These are phyloP conservation scores for Eutrema yunnanense DNA, from an alignment of 345 rosid species.

Conservation along the genomic window DNA sequence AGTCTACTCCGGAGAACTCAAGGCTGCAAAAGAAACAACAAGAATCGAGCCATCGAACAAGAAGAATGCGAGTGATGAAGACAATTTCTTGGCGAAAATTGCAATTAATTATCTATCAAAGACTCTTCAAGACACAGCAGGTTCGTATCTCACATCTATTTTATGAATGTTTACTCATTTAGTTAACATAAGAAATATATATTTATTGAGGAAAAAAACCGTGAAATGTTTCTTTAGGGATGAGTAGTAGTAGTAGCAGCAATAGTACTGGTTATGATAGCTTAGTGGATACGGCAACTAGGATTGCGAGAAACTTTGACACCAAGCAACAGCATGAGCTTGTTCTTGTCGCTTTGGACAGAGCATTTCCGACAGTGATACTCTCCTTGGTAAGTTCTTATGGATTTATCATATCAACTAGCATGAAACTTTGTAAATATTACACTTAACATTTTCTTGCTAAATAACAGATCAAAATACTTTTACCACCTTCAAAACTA, in stretches of 20 bases:
- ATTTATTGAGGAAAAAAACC: neutral
- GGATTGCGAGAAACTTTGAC: constrained; percentile 39
- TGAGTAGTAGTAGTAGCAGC: constrained; percentile 33
- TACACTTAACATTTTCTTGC: neutral
- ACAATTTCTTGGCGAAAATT: constrained; percentile 45
- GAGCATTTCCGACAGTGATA: constrained; percentile 50
- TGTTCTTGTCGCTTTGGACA: constrained; percentile 51
- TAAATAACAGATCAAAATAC: constrained; percentile 43
- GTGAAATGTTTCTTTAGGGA: neutral
- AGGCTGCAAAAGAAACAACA: constrained; percentile 12
- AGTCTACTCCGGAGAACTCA: constrained; percentile 1
- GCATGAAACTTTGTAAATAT: neutral
- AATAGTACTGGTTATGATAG: constrained; percentile 47
- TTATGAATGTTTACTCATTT: neutral
- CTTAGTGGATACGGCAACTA: constrained; percentile 61
- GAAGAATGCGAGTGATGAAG: constrained; percentile 36
- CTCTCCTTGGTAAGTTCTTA: constrained; percentile 39
- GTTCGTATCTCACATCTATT: constrained; percentile 23
- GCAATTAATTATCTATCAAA: constrained; percentile 55
- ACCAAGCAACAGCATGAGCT: constrained; percentile 47
- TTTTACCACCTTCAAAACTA: constrained; percentile 57
- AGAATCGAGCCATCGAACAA: neutral
- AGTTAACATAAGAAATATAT: neutral
- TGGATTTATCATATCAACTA: neutral
- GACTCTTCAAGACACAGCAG: constrained; percentile 50